Base-by-base conservation (phyloP, 1,284 basidiomycete species). In the Earliella scabrosa region DNA sequence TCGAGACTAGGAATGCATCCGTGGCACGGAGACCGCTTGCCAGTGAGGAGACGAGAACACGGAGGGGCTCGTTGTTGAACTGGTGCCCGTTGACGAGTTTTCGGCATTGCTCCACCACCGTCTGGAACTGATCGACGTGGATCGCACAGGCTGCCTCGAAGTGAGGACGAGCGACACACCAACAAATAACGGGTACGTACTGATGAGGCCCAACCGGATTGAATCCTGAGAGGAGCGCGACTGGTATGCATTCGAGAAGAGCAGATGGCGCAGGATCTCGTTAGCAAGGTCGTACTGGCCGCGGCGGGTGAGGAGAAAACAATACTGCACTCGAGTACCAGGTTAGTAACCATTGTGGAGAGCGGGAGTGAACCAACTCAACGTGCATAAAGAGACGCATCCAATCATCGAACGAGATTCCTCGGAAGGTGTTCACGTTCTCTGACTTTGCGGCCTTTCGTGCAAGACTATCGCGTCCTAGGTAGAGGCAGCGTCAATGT, bases 321-420 rank as follows among this genome's bases (percentile, higher is more conserved):
- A 85, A 69, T 97, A 97, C 93, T 98, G 63, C 21, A 32, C 21
- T 10, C 26, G 10, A 18, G 5, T 13, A 21, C 14, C 11, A 35
- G 32, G n/a, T 16, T 6, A 21, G 26, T 56, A 24, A 59, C 44
- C 32, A 10, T 3, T 2, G 26, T 4, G 49, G 31, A 50, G 50
- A 36, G 46, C 16, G 32, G 35, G 16, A 29, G 16, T 41, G n/a
- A 32, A 36, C 9, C 14, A 27, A 61, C 56, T 57, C 48, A 58
- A 93, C 95, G 78, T 95, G 90, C 77, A 97, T 86, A 64, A 95
- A 88, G 20, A 98, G 69, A 3, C 80, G 77, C 46, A 97, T 72
- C 97, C 97, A 98, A 49, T 92, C 87, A 55, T 92, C 88, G 62
- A 95, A 92, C 2, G 79, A 79, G n/a, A 97, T 79, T 0, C 92